Percentiles rank a stretch among this genome's conserved stretches.
These are phyloP conservation scores for Colletotrichum musae DNA, from an alignment of 2,329 filamentous ascomycete genomes.

Conservation along the genomic window DNA sequence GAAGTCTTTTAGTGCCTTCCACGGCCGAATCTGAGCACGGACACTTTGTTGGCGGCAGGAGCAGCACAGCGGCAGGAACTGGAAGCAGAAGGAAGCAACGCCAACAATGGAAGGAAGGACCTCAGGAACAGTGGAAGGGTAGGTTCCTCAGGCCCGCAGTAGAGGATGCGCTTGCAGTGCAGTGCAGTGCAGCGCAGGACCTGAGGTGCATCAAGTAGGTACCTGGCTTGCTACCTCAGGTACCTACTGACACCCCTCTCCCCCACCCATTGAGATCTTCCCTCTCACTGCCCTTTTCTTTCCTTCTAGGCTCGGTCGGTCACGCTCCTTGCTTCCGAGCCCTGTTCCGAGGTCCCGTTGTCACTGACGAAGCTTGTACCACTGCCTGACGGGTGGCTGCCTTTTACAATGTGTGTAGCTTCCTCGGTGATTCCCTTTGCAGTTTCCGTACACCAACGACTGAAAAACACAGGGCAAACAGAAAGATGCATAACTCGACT, in stretches of 20 bases:
- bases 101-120: too few species aligned
- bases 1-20: constrained; percentile 26
- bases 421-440: too few species aligned
- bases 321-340: constrained; percentile 35
- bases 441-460: not conserved
- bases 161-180: constrained; percentile 4
- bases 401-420: not conserved
- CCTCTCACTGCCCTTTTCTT: constrained; percentile 12
- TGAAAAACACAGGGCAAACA: not conserved
- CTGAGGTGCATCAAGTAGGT: too few species aligned
- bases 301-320: constrained; percentile 33
- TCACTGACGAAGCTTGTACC: constrained; percentile 8
- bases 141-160: not conserved
- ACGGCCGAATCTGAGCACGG: constrained; percentile 41
- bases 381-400: not conserved
- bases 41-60: constrained; percentile 32
- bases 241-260: not conserved
- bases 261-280: constrained; percentile 20
- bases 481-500: constrained; percentile 32
- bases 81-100: too few species aligned
- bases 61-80: constrained; percentile 1
- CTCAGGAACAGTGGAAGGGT: not conserved
- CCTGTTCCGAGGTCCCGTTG: constrained; percentile 6
- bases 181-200: constrained; percentile 2
- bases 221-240: too few species aligned